phyloP scores from a whole-genome alignment of 495 filamentous ascomycete species.

The Annulohypoxylon maeteangense region DNA sequence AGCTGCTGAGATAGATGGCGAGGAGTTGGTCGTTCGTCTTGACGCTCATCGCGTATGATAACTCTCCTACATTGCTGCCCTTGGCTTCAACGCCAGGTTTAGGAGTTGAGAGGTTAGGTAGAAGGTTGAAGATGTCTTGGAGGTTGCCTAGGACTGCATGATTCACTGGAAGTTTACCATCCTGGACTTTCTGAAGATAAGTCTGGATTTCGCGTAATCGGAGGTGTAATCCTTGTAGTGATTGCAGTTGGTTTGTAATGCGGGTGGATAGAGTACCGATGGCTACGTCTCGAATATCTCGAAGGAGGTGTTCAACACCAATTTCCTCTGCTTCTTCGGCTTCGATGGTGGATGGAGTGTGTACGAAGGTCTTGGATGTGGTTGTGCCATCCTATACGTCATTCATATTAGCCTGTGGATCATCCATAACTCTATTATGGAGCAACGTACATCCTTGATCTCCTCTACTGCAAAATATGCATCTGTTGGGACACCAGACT shows the following conservation, averaged over 20 bases:
- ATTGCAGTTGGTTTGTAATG: constrained; percentile 97
- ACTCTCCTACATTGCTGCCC: constrained; percentile 76
- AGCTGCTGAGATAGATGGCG: constrained; percentile 93
- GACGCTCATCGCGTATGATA: constrained; percentile 93
- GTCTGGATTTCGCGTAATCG: constrained; percentile 94
- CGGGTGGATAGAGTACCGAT: constrained; percentile 98
- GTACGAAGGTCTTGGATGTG: constrained; percentile 96
- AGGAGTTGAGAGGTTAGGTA: constrained; percentile 94
- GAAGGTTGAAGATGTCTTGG: constrained; percentile 98
- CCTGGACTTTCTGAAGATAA: constrained; percentile 95
- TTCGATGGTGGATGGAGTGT: constrained; percentile 99
- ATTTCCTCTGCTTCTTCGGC: constrained; percentile 99
- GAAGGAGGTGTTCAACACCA: constrained; percentile 95
- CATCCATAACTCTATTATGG: background rate
- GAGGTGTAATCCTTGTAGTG: constrained; percentile 93
- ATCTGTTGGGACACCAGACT: constrained; percentile 96
- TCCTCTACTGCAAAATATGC: constrained; percentile 99
- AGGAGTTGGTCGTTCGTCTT: constrained; percentile 99
- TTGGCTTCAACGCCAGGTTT: constrained; percentile 63
- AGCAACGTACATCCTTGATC: constrained; percentile 92
- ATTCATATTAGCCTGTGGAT: constrained; percentile 32
- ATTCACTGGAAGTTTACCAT: constrained; percentile 91
- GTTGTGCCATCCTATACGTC: constrained; percentile 90
- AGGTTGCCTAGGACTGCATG: constrained; percentile 97
- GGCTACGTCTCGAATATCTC: constrained; percentile 97